phyloP scores from a whole-genome alignment of 768 basidiomycete genomes.

The Podaxis carcinomalis region DNA sequence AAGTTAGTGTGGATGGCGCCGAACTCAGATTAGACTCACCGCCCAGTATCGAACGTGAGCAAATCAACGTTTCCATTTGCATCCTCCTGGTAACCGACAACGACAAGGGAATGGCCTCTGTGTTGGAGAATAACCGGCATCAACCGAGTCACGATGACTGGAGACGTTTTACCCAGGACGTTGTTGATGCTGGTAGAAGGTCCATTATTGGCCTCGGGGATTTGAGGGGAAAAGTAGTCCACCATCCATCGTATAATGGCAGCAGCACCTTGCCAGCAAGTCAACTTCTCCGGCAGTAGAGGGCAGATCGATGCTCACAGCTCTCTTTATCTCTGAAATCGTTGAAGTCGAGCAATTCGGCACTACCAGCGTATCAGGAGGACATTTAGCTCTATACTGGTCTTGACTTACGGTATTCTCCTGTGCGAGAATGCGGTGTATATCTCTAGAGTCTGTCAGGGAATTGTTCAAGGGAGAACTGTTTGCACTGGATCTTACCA shows the following conservation, averaged over 20 bases:
- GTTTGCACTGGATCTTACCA: conserved; percentile 38
- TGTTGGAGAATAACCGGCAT: conserved; percentile 86
- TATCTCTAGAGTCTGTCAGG: conserved; percentile 36
- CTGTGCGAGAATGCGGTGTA: conserved; percentile 77
- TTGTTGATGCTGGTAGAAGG: conserved; percentile 45
- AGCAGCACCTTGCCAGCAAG: conserved; percentile 31
- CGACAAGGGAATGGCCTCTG: conserved; percentile 79
- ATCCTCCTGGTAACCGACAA: conserved; percentile 77
- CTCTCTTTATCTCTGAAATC: conserved; percentile 36
- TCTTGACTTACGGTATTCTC: conserved; percentile 70
- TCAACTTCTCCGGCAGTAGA: neutral
- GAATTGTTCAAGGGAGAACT: neutral
- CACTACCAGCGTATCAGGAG: conserved; percentile 28
- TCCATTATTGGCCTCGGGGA: conserved; percentile 8
- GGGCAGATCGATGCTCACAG: conserved; percentile 29
- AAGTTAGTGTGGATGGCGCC: neutral
- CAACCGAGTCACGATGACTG: conserved; percentile 53
- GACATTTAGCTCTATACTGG: neutral
- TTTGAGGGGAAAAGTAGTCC: conserved; percentile 55
- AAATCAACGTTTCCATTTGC: conserved; percentile 57
- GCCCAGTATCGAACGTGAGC: conserved; percentile 75
- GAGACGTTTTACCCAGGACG: conserved; percentile 39
- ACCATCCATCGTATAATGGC: conserved; percentile 69
- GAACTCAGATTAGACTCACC: conserved; percentile 30
- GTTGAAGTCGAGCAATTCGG: conserved; percentile 60